Evolutionary conservation across 352 stramenopile genomes (phyloP).

Genomic region (Phytophthora sp.): DNA sequence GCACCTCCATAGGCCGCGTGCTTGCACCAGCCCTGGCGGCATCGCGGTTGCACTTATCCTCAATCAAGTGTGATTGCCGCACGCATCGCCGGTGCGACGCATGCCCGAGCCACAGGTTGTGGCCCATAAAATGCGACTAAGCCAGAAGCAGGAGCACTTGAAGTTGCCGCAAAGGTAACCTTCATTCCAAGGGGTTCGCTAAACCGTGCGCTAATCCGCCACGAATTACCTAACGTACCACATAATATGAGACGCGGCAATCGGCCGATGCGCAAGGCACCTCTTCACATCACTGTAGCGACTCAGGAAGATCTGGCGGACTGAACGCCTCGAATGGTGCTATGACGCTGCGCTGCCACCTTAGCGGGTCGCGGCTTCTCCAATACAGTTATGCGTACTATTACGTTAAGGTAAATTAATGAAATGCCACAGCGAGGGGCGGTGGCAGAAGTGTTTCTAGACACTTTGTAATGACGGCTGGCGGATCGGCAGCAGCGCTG

Average conservation of each 20-base stretch:
- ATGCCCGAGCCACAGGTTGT: no score
- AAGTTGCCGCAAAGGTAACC: no score
- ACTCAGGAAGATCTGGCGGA: no score
- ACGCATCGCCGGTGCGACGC: no score
- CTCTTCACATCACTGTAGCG: constrained; percentile 10
- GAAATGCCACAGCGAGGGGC: constrained; percentile 13
- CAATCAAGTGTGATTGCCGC: no score
- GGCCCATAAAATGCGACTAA: neutral
- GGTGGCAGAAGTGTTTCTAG: constrained; percentile 25
- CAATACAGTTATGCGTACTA: constrained; percentile 40
- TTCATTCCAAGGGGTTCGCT: no score
- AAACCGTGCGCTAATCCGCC: neutral
- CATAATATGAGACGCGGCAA: constrained; percentile 16
- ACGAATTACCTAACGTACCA: constrained; percentile 1
- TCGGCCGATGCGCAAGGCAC: constrained; percentile 6
- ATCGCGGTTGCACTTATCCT: no score
- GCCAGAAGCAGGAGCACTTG: no score
- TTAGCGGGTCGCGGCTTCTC: neutral
- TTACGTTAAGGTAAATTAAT: constrained; percentile 42
- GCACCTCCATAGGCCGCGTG: no score
- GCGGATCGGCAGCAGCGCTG: constrained; percentile 36
- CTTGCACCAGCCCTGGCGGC: no score
- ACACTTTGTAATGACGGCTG: constrained; percentile 43
- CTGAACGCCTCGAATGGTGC: neutral
- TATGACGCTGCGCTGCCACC: neutral